phyloP scores from a whole-genome alignment of 2,329 filamentous ascomycete species.

The Aspergillus arachidicola region DNA sequence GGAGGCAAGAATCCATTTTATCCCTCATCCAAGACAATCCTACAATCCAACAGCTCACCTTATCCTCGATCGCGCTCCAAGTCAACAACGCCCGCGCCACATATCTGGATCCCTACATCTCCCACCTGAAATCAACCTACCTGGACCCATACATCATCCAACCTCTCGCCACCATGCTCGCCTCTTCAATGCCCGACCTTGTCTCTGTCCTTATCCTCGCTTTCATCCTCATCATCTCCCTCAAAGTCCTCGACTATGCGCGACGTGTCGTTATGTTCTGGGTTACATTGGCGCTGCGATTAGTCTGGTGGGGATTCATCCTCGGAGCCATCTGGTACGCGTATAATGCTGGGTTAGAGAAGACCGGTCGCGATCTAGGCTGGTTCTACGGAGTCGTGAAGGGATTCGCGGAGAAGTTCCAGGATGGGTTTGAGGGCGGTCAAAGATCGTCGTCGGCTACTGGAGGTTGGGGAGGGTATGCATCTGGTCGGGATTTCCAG shows the following conservation, averaged over 20 bases:
- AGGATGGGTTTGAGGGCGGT: conserved; percentile 32
- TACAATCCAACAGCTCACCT: conserved; percentile 18
- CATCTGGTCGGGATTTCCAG: conserved; percentile 49
- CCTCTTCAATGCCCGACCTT: conserved; percentile 39
- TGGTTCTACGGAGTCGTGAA: conserved; percentile 67
- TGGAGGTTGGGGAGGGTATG: conserved; percentile 49
- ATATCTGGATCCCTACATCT: conserved; percentile 25
- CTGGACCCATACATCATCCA: conserved; percentile 55
- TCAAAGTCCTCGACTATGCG: conserved; percentile 69
- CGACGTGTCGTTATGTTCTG: conserved; percentile 75
- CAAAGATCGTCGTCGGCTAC: conserved; percentile 31
- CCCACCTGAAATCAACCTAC: conserved; percentile 34
- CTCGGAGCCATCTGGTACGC: conserved; percentile 58
- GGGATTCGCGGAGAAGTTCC: conserved; percentile 64
- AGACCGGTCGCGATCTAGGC: conserved; percentile 35
- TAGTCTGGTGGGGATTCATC: conserved; percentile 67
- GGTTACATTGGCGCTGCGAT: conserved; percentile 65
- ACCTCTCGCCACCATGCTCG: conserved; percentile 39
- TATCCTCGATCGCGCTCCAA: conserved; percentile 18
- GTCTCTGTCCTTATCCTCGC: conserved; percentile 53
- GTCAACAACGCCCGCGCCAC: conserved; percentile 13
- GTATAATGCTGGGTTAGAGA: conserved; percentile 46
- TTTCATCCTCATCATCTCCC: conserved; percentile 63
- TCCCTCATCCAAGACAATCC: conserved; percentile 20
- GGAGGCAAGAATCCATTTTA: conserved; percentile 15